Base-by-base conservation (phyloP, 768 basidiomycete genomes). In the Chlorophyllum brunneum region DNA sequence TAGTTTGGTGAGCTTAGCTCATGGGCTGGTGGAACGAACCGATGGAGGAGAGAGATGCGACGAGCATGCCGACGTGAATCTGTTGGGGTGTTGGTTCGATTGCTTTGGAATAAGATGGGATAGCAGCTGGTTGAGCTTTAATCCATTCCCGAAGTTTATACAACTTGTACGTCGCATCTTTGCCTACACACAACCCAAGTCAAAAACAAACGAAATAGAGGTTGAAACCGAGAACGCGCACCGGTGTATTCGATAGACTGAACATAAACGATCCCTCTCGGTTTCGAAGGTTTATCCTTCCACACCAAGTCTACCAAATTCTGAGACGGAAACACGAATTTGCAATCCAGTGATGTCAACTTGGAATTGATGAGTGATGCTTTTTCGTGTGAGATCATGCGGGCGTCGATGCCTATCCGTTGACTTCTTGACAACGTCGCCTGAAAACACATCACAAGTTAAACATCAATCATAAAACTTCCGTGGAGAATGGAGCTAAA, bases 261-360 rank as follows among this genome's bases (percentile, higher is more conserved):
- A 16, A 83, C 68, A 63, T 78, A 88, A 16, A 89, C 71, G 7
- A 77, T 77, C 29, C 82, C 80, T 56, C 72, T 78, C 8, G 88
- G 81, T 54, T 88, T 85, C 2, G 70, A 45, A 1, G 91, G 91
- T 57, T 91, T 87, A 37, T 84, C 80, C 56, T 79, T 80, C 91
- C 93, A 94, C 37, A 85, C 71, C 2, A 87, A 73, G 63, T 95
- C 93, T 42, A 95, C 70, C 30, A 93, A 75, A 65, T 95, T 95
- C 64, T 89, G 82, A 8, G 86, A 79, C 0, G 91, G 91, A 59
- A 86, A 93, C 16, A 85, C 75, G 54, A 95, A 74, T 65, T 86
- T 87, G 15, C 86, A 82, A 46, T 71, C 73, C 47, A 76, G 75
- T 37, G 70, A 36, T 16, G 65, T 66, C 6, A 92, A 74, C 57